Conservation (phyloP, 2,329 filamentous ascomycete genomes). For the Escovopsis sp. region DNA sequence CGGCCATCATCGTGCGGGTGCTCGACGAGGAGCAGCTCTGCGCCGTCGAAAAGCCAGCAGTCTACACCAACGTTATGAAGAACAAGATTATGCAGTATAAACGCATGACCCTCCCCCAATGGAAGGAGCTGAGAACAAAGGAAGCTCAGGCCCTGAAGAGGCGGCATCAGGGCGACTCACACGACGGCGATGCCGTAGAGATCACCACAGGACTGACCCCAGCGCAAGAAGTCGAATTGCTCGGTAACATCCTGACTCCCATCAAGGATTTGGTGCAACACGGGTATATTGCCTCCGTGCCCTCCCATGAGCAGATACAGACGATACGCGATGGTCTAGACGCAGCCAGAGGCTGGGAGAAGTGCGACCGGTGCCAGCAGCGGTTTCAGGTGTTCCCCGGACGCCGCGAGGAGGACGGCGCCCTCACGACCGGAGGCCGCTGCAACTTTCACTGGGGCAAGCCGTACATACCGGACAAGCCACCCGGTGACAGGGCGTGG, state of each 20-base stretch:
- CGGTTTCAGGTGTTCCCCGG: constrained; percentile 90
- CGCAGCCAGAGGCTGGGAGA: constrained; percentile 62
- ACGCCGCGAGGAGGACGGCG: constrained; percentile 58
- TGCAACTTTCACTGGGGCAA: constrained; percentile 76
- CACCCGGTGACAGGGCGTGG: constrained; percentile 39
- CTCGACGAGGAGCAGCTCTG: constrained; percentile 67
- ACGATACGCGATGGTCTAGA: constrained; percentile 49
- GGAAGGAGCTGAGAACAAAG: constrained; percentile 45
- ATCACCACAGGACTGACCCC: constrained; percentile 56
- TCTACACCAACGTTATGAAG: constrained; percentile 78
- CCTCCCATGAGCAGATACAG: constrained; percentile 49
- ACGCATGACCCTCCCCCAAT: constrained; percentile 57
- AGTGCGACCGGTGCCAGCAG: constrained; percentile 71
- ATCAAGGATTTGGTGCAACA: constrained; percentile 46
- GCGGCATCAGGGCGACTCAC: constrained; percentile 15
- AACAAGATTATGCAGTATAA: constrained; percentile 62
- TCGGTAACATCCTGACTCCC: constrained; percentile 47
- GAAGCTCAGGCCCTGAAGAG: constrained; percentile 19
- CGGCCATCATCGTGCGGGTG: constrained; percentile 51
- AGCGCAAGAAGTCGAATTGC: constrained; percentile 51
- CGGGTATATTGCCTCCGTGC: constrained; percentile 61
- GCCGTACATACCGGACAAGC: constrained; percentile 40
- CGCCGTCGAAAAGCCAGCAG: constrained; percentile 47
- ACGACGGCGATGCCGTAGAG: constrained; percentile 25
- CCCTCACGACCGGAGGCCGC: constrained; percentile 58